Base-by-base conservation (phyloP, 1,284 basidiomycete species). In the Cutaneotrichosporon cavernicola region DNA sequence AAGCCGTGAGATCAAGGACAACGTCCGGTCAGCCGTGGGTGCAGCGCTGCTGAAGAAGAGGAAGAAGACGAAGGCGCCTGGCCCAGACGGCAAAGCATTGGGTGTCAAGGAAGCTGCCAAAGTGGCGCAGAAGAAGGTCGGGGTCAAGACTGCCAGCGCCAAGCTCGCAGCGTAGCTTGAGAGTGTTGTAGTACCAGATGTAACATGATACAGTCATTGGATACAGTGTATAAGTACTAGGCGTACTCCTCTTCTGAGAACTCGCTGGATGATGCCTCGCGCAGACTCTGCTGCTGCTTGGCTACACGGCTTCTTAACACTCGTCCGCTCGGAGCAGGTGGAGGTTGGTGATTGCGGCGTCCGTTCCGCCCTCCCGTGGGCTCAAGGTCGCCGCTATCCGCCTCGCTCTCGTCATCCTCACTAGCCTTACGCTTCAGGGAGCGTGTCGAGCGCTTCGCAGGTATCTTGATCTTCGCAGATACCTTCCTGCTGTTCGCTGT, bases 1-100 rank as follows among this genome's bases (percentile, higher is more conserved):
- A 82, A 95, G 89, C 74, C 84, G 87, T 74, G 94, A 97, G 75
- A 88, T 98, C 53, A 92, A 94, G 11, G 94, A 97, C 69, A 89
- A 86, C 70, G 96, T 98, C 30, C 90, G 92, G 82, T 92, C 84
- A 68, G 96, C 96, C 0, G 96, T 99, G 5, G 85, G 89, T 57
- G 85, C 86, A 55, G 92, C 64, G 65, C 64, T 58, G 68, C 52
- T 69, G 47, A 69, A 68, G 67, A 62, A 70, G 63, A 62, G 47
- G 64, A 68, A 70, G 63, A 70, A 68, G 63, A n/a, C n/a, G n/a
- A 66, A 65, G 66, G 56, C 50, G 40, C 38, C 26, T 30, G n/a
- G 18, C 36, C 60, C 36, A 43, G 14, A 31, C 22, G 30, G 30
- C 11, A 93, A 92, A 85, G 13, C 51, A 8, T 16, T 18, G 3